Conservation (phyloP, 495 filamentous ascomycete species). For the Aspergillus bridgeri region DNA sequence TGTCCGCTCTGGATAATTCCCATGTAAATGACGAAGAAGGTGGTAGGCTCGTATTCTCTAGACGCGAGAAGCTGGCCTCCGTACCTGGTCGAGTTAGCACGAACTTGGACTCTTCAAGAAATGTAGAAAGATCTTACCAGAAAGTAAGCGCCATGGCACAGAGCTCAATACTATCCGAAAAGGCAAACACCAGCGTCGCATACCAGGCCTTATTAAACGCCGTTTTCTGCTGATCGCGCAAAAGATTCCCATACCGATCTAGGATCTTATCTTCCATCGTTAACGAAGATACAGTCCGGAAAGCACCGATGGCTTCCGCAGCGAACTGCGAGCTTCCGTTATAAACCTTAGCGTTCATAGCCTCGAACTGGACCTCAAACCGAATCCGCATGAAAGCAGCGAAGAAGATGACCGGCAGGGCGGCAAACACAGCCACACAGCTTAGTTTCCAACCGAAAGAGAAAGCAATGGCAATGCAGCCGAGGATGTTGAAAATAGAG, state of each 20-base stretch:
- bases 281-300: slow-evolving; percentile 56
- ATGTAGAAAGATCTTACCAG: slow-evolving; percentile 40
- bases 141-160: slow-evolving; percentile 56
- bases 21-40: slow-evolving; percentile 60
- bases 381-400: slow-evolving; percentile 54
- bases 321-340: slow-evolving; percentile 52
- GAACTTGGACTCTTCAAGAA: not conserved
- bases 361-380: slow-evolving; percentile 50
- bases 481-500: slow-evolving; percentile 49
- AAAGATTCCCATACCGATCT: slow-evolving; percentile 43
- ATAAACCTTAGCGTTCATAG: slow-evolving; percentile 56
- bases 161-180: slow-evolving; percentile 42
- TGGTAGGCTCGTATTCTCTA: slow-evolving; percentile 43
- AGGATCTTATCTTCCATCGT: slow-evolving; percentile 51
- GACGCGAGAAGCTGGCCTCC: slow-evolving; percentile 52
- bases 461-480: slow-evolving; percentile 53
- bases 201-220: slow-evolving; percentile 51
- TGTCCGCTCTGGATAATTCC: slow-evolving; percentile 57
- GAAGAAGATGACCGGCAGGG: slow-evolving; percentile 51
- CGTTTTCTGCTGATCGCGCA: slow-evolving; percentile 48
- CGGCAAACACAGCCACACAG: slow-evolving; percentile 52
- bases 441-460: slow-evolving; percentile 62
- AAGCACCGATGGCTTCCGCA: slow-evolving; percentile 54
- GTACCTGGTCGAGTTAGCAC: slow-evolving; percentile 28
- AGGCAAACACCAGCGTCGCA: slow-evolving; percentile 34